phyloP scores from a whole-genome alignment of 768 basidiomycete species.

The Hemileccinum impolitum region DNA sequence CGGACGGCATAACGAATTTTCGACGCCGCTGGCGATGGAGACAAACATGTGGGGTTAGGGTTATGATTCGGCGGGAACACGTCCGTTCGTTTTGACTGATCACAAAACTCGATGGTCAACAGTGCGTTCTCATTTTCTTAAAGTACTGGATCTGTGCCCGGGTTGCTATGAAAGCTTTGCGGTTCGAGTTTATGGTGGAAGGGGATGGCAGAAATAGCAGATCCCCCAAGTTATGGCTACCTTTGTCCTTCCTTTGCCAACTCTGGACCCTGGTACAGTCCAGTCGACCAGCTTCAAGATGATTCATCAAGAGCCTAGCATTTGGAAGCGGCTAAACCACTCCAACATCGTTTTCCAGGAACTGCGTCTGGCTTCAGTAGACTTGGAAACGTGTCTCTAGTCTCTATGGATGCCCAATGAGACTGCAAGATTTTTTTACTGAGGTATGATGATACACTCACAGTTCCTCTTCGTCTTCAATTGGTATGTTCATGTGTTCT shows the following conservation, averaged over 20 bases:
- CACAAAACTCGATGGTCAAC: neutral
- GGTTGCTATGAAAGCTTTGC: slow-evolving; percentile 12
- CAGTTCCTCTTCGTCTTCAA: slow-evolving; percentile 1
- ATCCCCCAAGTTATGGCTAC: neutral
- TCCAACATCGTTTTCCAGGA: slow-evolving; percentile 11
- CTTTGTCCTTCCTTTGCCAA: neutral
- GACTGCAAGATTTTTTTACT: slow-evolving; percentile 8
- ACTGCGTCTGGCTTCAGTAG: slow-evolving; percentile 5
- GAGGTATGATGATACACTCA: neutral
- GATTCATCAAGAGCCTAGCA: slow-evolving; percentile 13
- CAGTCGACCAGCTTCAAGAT: slow-evolving; percentile 1
- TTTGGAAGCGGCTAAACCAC: slow-evolving; percentile 10
- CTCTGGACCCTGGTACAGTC: neutral
- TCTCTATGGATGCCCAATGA: slow-evolving; percentile 14
- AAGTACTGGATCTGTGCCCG: neutral
- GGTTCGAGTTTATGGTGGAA: slow-evolving; percentile 3
- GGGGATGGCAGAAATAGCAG: neutral
- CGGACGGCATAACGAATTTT: slow-evolving; percentile 20
- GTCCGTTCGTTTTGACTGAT: neutral
- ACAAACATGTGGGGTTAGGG: slow-evolving; percentile 3
- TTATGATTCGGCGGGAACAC: slow-evolving; percentile 1
- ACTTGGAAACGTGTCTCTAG: slow-evolving; percentile 4
- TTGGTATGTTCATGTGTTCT: neutral
- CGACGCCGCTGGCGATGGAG: neutral
- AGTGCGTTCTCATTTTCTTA: neutral